Conservation (phyloP, 1,284 basidiomycete species). For the Leccinum variabile region DNA sequence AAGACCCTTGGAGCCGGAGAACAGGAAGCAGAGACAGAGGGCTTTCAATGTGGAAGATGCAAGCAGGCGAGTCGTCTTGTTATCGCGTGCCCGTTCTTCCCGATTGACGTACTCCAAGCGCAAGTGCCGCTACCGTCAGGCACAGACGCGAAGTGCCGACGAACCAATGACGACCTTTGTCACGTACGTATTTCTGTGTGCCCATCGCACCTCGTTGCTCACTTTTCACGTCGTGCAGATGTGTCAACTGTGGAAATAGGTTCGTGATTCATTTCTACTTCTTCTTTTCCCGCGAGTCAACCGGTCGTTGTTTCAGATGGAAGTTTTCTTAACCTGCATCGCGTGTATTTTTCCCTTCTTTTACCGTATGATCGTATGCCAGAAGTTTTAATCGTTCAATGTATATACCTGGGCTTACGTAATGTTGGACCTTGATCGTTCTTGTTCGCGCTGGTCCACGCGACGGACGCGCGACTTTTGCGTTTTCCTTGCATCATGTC, state of each 20-base stretch:
- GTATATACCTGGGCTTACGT: conserved; percentile 29
- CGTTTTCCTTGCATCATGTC: conserved; percentile 40
- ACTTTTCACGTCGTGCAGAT: conserved; percentile 35
- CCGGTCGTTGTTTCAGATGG: conserved; percentile 45
- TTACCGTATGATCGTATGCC: neutral
- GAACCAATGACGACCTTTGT: conserved; percentile 92
- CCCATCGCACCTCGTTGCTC: neutral
- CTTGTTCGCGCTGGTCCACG: conserved; percentile 17
- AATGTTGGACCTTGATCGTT: conserved; percentile 9
- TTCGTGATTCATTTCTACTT: conserved; percentile 25
- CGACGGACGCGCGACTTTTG: conserved; percentile 10
- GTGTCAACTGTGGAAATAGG: conserved; percentile 62
- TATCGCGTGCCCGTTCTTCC: neutral
- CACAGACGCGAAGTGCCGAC: conserved; percentile 92
- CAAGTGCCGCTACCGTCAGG: conserved; percentile 91
- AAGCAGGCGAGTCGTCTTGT: conserved; percentile 57
- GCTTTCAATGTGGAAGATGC: conserved; percentile 96
- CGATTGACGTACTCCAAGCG: conserved; percentile 45
- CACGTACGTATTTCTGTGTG: conserved; percentile 44
- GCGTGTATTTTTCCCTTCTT: neutral
- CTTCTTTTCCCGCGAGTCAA: conserved; percentile 7
- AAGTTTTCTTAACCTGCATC: conserved; percentile 57
- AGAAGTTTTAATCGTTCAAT: conserved; percentile 13
- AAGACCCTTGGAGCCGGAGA: conserved; percentile 90
- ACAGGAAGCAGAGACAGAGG: conserved; percentile 92